Conservation (phyloP, 1,284 basidiomycete species). For the Heterobasidion annosum region DNA sequence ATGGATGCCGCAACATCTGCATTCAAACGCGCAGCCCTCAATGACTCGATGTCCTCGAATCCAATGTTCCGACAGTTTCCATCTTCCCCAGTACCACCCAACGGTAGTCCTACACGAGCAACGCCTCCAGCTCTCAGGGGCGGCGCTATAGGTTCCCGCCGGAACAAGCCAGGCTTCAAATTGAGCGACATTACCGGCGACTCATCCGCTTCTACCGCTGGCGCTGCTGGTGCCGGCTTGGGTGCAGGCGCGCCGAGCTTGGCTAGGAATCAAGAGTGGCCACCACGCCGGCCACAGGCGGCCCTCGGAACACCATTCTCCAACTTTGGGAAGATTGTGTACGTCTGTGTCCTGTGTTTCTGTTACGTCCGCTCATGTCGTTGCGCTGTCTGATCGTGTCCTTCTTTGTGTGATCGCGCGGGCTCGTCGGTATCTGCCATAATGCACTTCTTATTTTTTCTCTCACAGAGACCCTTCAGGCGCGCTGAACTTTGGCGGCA, state of each 20-base stretch:
- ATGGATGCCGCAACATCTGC: slow-evolving; percentile 31
- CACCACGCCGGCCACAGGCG: slow-evolving; percentile 34
- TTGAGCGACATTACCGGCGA: slow-evolving; percentile 48
- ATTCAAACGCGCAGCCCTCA: slow-evolving; percentile 27
- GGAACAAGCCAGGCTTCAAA: slow-evolving; percentile 49
- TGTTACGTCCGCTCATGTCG: neutral
- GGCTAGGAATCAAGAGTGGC: slow-evolving; percentile 30
- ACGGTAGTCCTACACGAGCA: slow-evolving; percentile 11
- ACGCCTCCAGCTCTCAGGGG: slow-evolving; percentile 9
- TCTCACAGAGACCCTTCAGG: slow-evolving; percentile 81
- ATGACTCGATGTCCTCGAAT: slow-evolving; percentile 11
- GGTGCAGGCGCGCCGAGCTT: slow-evolving; percentile 52
- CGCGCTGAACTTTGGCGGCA: slow-evolving; percentile 86
- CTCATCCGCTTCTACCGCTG: slow-evolving; percentile 26
- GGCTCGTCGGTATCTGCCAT: neutral
- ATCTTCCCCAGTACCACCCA: slow-evolving; percentile 12
- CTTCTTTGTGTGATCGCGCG: neutral
- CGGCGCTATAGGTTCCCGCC: slow-evolving; percentile 38
- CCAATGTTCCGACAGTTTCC: slow-evolving; percentile 5
- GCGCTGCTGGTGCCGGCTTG: slow-evolving; percentile 56
- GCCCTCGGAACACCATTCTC: slow-evolving; percentile 69
- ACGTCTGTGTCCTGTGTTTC: slow-evolving; percentile 23
- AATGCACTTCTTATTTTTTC: neutral
- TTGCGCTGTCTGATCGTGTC: neutral
- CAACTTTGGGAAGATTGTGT: slow-evolving; percentile 94